phyloP scores from a whole-genome alignment of 257 asterid species.

The Apocynum venetum region DNA sequence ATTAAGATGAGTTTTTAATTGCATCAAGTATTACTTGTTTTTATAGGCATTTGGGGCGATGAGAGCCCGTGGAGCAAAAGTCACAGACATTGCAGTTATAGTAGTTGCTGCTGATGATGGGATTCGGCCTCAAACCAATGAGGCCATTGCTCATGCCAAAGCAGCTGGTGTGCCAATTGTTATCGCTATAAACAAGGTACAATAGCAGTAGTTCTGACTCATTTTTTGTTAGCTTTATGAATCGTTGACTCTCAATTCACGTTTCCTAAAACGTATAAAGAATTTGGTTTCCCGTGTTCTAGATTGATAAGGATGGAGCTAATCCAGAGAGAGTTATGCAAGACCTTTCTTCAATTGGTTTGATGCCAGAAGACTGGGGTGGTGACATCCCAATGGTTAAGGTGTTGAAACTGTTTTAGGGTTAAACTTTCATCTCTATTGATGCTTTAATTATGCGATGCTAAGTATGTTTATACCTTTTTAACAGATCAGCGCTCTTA shows the following conservation, averaged over 20 bases:
- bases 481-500: constrained; percentile 91
- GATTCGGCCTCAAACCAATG: constrained; percentile 89
- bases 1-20: background rate
- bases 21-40: background rate
- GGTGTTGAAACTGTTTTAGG: constrained; percentile 42
- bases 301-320: constrained; percentile 95
- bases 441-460: constrained; percentile 11
- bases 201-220: constrained; percentile 8
- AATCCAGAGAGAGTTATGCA: constrained; percentile 87
- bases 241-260: constrained; percentile 6
- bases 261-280: background rate
- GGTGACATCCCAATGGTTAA: constrained; percentile 89
- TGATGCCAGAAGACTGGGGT: constrained; percentile 99
- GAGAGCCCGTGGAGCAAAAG: constrained; percentile 99
- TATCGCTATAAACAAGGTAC: constrained; percentile 91
- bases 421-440: constrained; percentile 10
- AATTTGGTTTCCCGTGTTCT: constrained; percentile 19
- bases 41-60: constrained; percentile 94
- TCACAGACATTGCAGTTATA: constrained; percentile 89
- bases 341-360: constrained; percentile 79
- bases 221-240: constrained; percentile 2
- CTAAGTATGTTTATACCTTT: constrained; percentile 25
- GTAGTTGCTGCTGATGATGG: constrained; percentile 99
- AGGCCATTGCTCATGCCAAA: constrained; percentile 98
- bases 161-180: constrained; percentile 92